Evolutionary conservation across 73 alveolate genomes (phyloP), one percentile per base, ranked within the genome.

Genomic region (Paramecium sonneborni): DNA sequence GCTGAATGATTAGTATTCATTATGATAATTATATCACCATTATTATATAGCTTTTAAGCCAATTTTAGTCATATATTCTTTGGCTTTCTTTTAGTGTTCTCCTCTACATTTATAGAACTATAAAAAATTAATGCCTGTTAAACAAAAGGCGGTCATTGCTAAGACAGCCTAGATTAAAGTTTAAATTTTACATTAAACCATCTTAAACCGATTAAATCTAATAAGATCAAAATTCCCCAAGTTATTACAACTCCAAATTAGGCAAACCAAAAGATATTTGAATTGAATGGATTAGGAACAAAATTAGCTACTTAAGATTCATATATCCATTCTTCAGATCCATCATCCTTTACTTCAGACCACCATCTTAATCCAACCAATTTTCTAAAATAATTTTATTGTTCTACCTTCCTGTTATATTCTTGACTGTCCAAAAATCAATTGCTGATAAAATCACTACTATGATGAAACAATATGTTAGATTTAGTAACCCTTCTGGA

Each of bases 341-440:
- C 98, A 76, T 95, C 96, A 68, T 96, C 97, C 39, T 96, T 96
- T 10, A 97, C 94, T 92, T 97, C 98, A 38, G 95, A 88, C 98
- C 98, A 97, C 99, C 99, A 97, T 92, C 99, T 94, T 62, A 97
- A 85, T 5, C 97, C 97, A 2, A 97, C 98, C n/a, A 97, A 57
- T 21, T 92, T 43, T 85, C 99, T 85, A 30, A 1, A 3, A 24
- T 79, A 24, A 11, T 43, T 1, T 18, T 9, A 0, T 9, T 11
- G 69, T 21, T 4, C 20, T 74, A 79, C 90, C 90, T 79, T n/a
- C 99, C 99, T 82, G 98, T 92, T 26, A 97, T 57, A 79, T 97
- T 97, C 92, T 97, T 97, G 30, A 94, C 95, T 9, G 96, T 94
- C 98, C 98, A 97, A 76, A 97, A 97, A 93, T 97, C 99, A 4